phyloP scores from a whole-genome alignment of 495 filamentous ascomycete species.

The Eremomyces bilateralis region DNA sequence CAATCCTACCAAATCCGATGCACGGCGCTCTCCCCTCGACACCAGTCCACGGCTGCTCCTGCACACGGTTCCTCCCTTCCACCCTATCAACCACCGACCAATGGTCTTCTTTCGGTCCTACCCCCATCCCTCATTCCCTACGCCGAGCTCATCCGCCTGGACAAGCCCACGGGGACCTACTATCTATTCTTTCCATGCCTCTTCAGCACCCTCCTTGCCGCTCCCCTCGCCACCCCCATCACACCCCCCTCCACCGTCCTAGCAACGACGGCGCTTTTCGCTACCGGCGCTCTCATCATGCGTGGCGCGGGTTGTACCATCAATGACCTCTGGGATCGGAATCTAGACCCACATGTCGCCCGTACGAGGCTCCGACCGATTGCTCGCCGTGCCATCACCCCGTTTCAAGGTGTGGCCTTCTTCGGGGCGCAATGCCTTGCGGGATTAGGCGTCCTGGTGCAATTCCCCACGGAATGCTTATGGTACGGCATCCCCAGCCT shows the following conservation, averaged over 20 bases:
- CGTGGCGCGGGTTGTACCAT: constrained; percentile 94
- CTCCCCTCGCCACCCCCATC: constrained; percentile 35
- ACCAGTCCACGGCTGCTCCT: too few species aligned
- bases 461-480: constrained; percentile 68
- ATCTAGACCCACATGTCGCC: constrained; percentile 75
- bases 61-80: background rate
- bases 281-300: constrained; percentile 80
- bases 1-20: too few species aligned
- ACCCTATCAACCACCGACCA: constrained; percentile 43
- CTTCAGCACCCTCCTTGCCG: constrained; percentile 59
- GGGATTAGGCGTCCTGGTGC: constrained; percentile 61
- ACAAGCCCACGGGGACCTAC: constrained; percentile 87
- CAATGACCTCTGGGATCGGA: constrained; percentile 92
- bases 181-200: constrained; percentile 92
- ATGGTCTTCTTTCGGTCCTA: constrained; percentile 54
- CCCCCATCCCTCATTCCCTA: constrained; percentile 68
- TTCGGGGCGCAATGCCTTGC: constrained; percentile 60
- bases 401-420: constrained; percentile 54
- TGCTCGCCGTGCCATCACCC: constrained; percentile 62
- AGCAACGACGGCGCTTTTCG: constrained; percentile 54
- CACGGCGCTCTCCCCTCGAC: too few species aligned
- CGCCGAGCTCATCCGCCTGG: constrained; percentile 77
- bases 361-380: constrained; percentile 78
- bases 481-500: constrained; percentile 76
- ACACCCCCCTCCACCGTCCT: constrained; percentile 33